Evolutionary conservation across 345 rosid species (phyloP).

Genomic region (Gossypium raimondii): DNA sequence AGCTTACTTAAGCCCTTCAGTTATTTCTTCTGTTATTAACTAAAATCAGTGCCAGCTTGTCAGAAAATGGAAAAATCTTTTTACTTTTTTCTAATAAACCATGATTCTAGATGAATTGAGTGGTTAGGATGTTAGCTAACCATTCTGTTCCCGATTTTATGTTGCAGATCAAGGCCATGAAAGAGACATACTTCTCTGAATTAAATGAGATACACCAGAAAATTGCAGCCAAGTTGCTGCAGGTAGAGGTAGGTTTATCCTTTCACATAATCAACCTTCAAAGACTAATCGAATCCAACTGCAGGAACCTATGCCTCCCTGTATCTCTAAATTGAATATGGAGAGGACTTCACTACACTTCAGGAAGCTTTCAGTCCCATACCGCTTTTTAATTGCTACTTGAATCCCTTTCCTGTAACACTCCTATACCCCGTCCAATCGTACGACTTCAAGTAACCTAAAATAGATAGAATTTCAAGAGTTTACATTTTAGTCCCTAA

Average conservation of each 20-base stretch:
- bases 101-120: neutral
- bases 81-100: neutral
- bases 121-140: neutral
- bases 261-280: neutral
- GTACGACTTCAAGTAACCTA: no score
- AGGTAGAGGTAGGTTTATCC: conserved; percentile 26
- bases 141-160: neutral
- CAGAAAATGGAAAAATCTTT: neutral
- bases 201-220: conserved; percentile 31
- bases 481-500: no score
- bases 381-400: neutral
- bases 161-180: conserved; percentile 33
- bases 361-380: neutral
- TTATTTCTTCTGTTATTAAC: neutral
- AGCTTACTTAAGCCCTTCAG: neutral
- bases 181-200: conserved; percentile 27
- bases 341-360: neutral
- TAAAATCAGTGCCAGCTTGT: neutral
- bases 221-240: conserved; percentile 24
- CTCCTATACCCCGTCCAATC: no score
- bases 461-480: no score
- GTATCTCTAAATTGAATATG: neutral
- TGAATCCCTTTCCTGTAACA: neutral
- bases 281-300: neutral
- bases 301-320: no score